Conservation (phyloP, 768 basidiomycete species). For the Tricholoma sp. region DNA sequence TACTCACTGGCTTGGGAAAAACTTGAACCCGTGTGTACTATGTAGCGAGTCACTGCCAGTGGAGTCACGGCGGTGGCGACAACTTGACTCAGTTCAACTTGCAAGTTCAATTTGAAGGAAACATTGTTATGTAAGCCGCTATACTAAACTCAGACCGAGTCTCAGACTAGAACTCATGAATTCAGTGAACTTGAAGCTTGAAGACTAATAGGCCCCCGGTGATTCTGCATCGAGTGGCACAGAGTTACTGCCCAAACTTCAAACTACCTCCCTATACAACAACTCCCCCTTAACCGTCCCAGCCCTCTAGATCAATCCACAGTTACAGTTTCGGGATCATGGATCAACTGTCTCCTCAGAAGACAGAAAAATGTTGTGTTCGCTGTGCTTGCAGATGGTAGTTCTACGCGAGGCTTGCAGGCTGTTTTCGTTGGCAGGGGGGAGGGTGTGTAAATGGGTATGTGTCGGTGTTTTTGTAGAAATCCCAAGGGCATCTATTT, state of each 20-base stretch:
- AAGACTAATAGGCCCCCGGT: no score
- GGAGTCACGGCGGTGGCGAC: no score
- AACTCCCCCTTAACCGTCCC: slow-evolving; percentile 21
- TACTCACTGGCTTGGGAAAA: no score
- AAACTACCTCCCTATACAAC: slow-evolving; percentile 25
- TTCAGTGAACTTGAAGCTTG: no score
- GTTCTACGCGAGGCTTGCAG: slow-evolving; percentile 64
- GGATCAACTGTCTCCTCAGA: slow-evolving; percentile 82
- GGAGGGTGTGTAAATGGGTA: slow-evolving; percentile 26
- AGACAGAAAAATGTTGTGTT: slow-evolving; percentile 88
- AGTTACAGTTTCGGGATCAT: slow-evolving; percentile 64
- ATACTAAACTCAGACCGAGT: no score
- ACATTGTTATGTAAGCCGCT: no score
- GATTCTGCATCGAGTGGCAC: slow-evolving; percentile 19
- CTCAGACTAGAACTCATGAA: no score
- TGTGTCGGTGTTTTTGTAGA: neutral
- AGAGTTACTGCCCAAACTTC: slow-evolving; percentile 4
- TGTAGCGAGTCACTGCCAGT: no score
- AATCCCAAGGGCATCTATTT: neutral
- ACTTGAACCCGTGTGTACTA: no score
- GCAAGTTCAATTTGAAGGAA: no score
- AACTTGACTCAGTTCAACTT: no score
- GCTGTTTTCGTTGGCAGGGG: slow-evolving; percentile 56
- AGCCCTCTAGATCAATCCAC: slow-evolving; percentile 2
- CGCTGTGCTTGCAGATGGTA: slow-evolving; percentile 78